Evolutionary conservation across 805 yeast species (phyloP), one percentile per base, ranked within the genome.

Genomic region (Spathaspora hagerdaliae): DNA sequence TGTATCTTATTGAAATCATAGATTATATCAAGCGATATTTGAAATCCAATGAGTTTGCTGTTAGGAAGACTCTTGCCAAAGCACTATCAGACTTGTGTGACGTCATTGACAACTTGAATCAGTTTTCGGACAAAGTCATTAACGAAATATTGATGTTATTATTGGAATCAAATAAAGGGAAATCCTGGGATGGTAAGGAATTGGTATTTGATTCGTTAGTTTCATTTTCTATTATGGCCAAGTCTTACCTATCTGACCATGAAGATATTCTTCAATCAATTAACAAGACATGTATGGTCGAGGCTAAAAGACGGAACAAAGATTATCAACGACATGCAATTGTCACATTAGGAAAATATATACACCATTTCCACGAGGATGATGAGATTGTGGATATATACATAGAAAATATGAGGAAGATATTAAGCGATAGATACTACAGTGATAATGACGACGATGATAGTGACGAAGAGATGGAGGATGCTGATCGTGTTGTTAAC

Each of bases 131-230:
- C 2, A 46, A 44, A 1, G 27, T 52, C 7, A 48, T 50, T 3
- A 27, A 45, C 1, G 53, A 59, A 33, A 59, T 88, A 13, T 78
- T 86, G 47, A 63, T 68, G 0, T 67, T 81, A 6, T 67, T 88
- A 39, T 59, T 86, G 13, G 74, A 73, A 27, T 80, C 95, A 0
- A 73, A 82, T 45, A 71, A 74, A 45, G 97, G 97, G 1, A 79
- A 95, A 48, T 78, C 92, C 8, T 92, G 96, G 94, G 74, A 75
- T 12, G 98, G 97, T 6, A 92, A 92, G 56, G 97, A 90, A 53
- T 63, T 73, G 27, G 75, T 94, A 1, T 67, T 89, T 14, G 81
- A 79, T 33, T 87, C 96, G 0, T 65, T 91, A 44, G 85, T 87
- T 0, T 64, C 79, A 1, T 70, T 86, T 31, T 58, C 83, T 0